Conservation (phyloP, 2,329 filamentous ascomycete genomes). For the Pseudopyricularia cyperi region DNA sequence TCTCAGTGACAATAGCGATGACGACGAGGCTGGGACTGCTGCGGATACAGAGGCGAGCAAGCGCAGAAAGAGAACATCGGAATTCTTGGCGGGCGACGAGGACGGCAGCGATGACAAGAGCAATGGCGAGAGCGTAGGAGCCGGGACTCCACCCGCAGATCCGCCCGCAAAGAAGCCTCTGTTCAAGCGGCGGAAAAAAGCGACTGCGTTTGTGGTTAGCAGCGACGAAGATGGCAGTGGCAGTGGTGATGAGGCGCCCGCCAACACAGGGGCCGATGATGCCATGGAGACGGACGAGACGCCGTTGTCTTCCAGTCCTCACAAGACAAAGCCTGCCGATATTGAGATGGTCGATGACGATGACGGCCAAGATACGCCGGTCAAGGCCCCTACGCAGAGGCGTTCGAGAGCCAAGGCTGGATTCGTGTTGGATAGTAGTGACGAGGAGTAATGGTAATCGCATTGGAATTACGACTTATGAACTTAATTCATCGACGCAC, state of each 20-base stretch:
- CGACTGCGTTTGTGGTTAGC: conserved; percentile 5
- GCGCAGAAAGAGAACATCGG: background rate
- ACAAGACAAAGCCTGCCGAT: conserved; percentile 5
- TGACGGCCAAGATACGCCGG: conserved; percentile 26
- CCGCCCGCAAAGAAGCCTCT: background rate
- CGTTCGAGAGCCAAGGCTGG: conserved; percentile 35
- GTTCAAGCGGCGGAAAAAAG: conserved; percentile 7
- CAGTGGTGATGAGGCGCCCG: conserved; percentile 1
- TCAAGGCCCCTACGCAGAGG: conserved; percentile 14
- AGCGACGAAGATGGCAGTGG: conserved; percentile 3
- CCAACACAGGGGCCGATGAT: conserved; percentile 6
- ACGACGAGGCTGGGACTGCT: conserved; percentile 13
- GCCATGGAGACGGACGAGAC: conserved; percentile 20
- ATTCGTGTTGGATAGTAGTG: conserved; percentile 47
- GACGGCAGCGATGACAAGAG: conserved; percentile 11
- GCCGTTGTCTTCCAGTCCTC: conserved; percentile 25
- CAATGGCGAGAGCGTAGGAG: background rate
- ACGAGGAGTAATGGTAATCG: conserved; percentile 28
- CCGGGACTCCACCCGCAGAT: background rate
- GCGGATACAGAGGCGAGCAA: background rate
- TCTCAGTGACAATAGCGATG: conserved; percentile 11
- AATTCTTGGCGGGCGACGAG: conserved; percentile 5
- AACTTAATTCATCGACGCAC: background rate
- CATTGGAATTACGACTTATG: background rate
- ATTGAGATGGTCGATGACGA: conserved; percentile 19